A percentile compares a stretch with the other conserved stretches of the same genome.
Evolutionary conservation across 331 rosid species (phyloP).

Genomic region (Arachis monticola): DNA sequence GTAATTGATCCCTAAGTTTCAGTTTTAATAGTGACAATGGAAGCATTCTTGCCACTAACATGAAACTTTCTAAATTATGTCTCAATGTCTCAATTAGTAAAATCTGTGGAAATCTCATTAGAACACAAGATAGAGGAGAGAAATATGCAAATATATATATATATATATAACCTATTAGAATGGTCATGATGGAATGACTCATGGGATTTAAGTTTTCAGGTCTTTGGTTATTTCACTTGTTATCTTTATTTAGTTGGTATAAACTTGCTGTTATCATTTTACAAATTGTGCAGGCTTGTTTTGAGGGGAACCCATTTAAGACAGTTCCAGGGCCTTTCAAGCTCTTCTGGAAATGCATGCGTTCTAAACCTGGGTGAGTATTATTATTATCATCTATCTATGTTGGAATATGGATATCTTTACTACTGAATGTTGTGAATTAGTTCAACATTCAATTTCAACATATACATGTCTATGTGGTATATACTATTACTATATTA

Average conservation of each 20-base stretch:
- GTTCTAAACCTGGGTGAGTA: constrained; percentile 89
- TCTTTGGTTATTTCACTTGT: constrained; percentile 17
- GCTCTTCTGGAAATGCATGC: constrained; percentile 95
- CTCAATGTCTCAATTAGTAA: too few relatives aligned
- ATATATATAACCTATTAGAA: neutral
- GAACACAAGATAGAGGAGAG: constrained; percentile 12
- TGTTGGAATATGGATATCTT: neutral
- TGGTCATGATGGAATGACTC: neutral
- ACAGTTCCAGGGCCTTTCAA: constrained; percentile 96
- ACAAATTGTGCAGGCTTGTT: constrained; percentile 63
- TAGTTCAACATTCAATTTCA: neutral
- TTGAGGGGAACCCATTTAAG: constrained; percentile 95
- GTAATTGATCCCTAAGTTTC: neutral
- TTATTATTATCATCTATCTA: constrained; percentile 6
- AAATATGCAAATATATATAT: neutral
- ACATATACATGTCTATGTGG: neutral
- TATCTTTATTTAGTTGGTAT: neutral
- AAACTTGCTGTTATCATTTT: constrained; percentile 2
- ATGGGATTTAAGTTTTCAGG: constrained; percentile 9
- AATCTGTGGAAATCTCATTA: neutral
- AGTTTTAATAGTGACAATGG: neutral
- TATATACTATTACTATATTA: neutral
- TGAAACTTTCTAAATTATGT: neutral
- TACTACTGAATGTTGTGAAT: neutral
- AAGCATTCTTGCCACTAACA: constrained; percentile 1